Percentiles rank a stretch among this genome's conserved stretches.
phyloP scores from a whole-genome alignment of 306 rosid species.

The Senna siamea region DNA sequence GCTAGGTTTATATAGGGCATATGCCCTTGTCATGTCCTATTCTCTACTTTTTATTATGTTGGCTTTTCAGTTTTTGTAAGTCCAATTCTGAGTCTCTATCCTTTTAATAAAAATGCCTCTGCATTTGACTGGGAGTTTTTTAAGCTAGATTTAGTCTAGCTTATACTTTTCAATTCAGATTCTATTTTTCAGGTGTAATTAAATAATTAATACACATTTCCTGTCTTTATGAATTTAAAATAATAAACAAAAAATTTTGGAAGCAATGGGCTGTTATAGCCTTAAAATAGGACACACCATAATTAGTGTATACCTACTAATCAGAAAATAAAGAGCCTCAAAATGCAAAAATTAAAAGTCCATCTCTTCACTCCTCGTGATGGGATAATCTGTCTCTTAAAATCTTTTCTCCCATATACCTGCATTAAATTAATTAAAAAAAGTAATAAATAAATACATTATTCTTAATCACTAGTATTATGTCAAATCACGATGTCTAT shows the following conservation, averaged over 20 bases:
- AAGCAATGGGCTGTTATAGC: too few relatives aligned
- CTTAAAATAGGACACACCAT: too few relatives aligned
- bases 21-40: constrained; percentile 35
- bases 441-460: neutral
- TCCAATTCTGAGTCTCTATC: neutral
- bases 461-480: neutral
- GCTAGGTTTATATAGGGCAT: constrained; percentile 32
- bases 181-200: neutral
- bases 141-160: neutral
- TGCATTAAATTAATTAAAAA: constrained; percentile 23
- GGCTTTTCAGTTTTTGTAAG: constrained; percentile 29
- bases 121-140: neutral
- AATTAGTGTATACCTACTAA: too few relatives aligned
- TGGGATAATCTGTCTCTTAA: constrained; percentile 36
- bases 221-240: too few relatives aligned
- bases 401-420: constrained; percentile 76
- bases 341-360: neutral
- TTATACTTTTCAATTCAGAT: neutral
- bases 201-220: neutral
- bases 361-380: constrained; percentile 26
- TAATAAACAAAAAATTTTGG: too few relatives aligned
- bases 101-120: neutral
- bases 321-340: too few relatives aligned
- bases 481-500: too few relatives aligned
- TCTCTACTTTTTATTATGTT: constrained; percentile 28